A percentile compares a stretch with the other conserved stretches of the same genome.
phyloP scores from a whole-genome alignment of 805 yeast genomes.

The Kluyveromyces nonfermentans region DNA sequence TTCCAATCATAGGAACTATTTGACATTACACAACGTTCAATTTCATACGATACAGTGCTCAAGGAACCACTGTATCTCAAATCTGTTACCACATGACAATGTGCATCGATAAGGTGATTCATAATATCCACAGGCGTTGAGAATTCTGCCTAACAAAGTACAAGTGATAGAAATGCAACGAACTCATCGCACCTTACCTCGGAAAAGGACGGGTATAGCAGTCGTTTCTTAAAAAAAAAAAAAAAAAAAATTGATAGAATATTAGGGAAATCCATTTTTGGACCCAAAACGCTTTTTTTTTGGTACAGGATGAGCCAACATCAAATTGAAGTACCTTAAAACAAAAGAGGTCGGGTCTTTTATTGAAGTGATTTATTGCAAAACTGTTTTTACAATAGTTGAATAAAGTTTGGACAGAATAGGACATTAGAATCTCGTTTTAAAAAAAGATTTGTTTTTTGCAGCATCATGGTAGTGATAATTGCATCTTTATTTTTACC shows the following conservation, averaged over 20 bases:
- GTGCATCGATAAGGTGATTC: conserved; percentile 25
- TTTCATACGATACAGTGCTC: neutral
- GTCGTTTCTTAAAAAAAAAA: too few species aligned
- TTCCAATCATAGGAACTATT: conserved; percentile 31
- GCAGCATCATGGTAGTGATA: conserved; percentile 46
- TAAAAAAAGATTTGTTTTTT: too few species aligned
- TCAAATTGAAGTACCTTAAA: neutral
- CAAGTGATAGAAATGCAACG: too few species aligned
- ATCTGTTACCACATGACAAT: conserved; percentile 27
- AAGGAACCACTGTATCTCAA: neutral
- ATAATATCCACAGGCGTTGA: neutral
- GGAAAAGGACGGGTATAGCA: too few species aligned
- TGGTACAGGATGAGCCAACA: neutral
- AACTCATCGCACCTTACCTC: too few species aligned
- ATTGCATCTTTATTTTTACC: conserved; percentile 71
- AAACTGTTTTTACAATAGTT: too few species aligned
- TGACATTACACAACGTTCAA: conserved; percentile 36
- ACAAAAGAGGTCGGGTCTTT: neutral
- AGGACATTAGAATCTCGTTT: too few species aligned
- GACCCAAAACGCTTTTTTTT: neutral
- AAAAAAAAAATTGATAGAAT: neutral
- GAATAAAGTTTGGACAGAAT: too few species aligned
- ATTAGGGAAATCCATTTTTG: neutral
- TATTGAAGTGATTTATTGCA: too few species aligned
- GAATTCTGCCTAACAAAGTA: too few species aligned